These are phyloP conservation scores for Colletotrichum zoysiae DNA, from an alignment of 2,329 filamentous ascomycete genomes.

Conservation along the genomic window DNA sequence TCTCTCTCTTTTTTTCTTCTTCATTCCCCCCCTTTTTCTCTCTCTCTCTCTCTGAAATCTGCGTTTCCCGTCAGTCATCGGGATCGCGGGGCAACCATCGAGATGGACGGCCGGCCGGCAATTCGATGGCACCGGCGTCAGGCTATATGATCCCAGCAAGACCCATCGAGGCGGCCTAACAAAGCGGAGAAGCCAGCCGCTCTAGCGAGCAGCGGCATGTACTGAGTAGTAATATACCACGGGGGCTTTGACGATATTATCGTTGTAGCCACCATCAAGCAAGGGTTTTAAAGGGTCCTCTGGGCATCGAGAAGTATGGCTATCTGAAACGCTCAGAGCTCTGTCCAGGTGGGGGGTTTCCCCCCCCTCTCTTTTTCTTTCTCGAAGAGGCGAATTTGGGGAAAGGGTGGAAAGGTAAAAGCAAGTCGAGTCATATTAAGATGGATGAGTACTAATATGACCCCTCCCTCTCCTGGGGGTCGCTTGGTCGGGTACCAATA, in stretches of 20 bases:
- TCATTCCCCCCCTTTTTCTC: too few species aligned
- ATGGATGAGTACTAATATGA: neutral
- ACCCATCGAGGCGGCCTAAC: neutral
- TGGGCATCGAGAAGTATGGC: neutral
- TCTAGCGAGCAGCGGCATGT: too few species aligned
- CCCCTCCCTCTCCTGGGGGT: neutral
- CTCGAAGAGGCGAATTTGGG: neutral
- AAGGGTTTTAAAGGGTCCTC: neutral
- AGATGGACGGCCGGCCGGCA: conserved; percentile 4
- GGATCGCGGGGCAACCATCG: neutral
- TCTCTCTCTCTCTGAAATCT: neutral
- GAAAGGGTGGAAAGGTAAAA: neutral
- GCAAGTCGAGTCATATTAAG: neutral
- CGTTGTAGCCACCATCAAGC: too few species aligned
- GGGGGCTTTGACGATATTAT: neutral
- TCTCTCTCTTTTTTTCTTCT: too few species aligned
- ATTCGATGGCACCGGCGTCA: neutral
- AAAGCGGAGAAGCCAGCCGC: too few species aligned
- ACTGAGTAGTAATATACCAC: too few species aligned
- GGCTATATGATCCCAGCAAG: neutral
- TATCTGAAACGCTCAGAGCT: neutral
- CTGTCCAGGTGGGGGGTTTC: too few species aligned
- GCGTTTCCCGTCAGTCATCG: neutral
- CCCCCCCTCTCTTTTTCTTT: too few species aligned
- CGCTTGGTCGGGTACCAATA: neutral